Evolutionary conservation across 23 red algal species (phyloP).

Genomic region (Gracilaria domingensis): DNA sequence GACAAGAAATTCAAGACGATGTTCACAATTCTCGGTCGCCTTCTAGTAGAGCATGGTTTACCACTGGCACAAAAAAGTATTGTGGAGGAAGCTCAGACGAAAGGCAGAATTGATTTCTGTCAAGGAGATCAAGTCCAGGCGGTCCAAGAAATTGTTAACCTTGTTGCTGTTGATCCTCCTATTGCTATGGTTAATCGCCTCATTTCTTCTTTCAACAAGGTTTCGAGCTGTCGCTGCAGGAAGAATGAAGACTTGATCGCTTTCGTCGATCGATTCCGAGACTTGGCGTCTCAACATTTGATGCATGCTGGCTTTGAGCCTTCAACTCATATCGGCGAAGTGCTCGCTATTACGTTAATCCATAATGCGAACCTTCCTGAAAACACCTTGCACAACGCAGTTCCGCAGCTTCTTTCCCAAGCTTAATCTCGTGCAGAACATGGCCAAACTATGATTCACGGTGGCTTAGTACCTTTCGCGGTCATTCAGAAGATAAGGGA

Average conservation of each 20-base stretch:
- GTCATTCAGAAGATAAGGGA: background rate
- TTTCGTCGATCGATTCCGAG: slow-evolving; percentile 34
- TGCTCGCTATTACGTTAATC: slow-evolving; percentile 3
- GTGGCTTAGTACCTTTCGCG: background rate
- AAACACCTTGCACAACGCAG: slow-evolving; percentile 9
- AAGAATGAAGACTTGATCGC: slow-evolving; percentile 13
- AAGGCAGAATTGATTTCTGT: background rate
- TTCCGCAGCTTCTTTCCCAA: slow-evolving; percentile 1
- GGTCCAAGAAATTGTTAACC: slow-evolving; percentile 7
- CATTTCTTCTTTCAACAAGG: slow-evolving; percentile 47
- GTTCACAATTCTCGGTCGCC: slow-evolving; percentile 24
- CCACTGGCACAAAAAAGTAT: slow-evolving; percentile 13
- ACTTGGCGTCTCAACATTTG: slow-evolving; percentile 19
- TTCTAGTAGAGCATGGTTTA: background rate
- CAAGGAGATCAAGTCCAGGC: slow-evolving; percentile 14
- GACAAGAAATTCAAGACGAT: slow-evolving; percentile 9
- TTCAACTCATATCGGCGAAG: slow-evolving; percentile 27
- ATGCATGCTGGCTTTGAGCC: background rate
- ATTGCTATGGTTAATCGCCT: slow-evolving; percentile 39
- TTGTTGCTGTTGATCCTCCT: slow-evolving; percentile 42
- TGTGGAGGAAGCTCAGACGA: slow-evolving; percentile 23
- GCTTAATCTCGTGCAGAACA: background rate
- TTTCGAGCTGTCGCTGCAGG: background rate
- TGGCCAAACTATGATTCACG: background rate
- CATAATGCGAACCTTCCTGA: slow-evolving; percentile 29